phyloP scores from a whole-genome alignment of 2,329 filamentous ascomycete genomes.

The Teratosphaeria destructans region DNA sequence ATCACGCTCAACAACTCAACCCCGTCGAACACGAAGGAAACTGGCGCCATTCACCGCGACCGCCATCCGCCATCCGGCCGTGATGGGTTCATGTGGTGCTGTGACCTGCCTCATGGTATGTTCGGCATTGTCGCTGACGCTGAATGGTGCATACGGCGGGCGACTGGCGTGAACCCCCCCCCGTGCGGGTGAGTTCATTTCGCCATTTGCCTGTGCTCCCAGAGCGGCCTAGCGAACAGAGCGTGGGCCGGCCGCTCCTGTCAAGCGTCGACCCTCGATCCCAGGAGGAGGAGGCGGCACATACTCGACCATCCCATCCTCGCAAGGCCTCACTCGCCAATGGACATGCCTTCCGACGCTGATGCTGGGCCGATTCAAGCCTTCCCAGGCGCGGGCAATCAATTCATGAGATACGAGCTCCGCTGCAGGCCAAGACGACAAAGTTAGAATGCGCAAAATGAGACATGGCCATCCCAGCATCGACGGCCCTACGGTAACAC shows the following conservation, averaged over 20 bases:
- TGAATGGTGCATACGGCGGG: background rate
- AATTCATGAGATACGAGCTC: background rate
- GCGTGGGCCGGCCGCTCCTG: background rate
- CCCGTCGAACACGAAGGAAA: background rate
- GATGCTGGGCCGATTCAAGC: background rate
- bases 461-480: background rate
- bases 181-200: background rate
- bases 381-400: background rate
- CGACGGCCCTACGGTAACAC: background rate
- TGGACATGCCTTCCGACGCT: background rate
- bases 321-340: background rate
- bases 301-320: background rate
- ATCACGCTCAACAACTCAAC: background rate
- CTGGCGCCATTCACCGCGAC: background rate
- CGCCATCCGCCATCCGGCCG: background rate
- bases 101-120: background rate
- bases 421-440: background rate
- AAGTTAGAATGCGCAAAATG: background rate
- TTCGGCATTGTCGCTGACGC: background rate
- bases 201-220: background rate
- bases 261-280: background rate
- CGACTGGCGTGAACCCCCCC: no score
- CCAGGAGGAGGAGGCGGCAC: background rate
- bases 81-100: background rate
- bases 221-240: background rate